A percentile compares a stretch with the other conserved stretches of the same genome.
These are phyloP conservation scores for Gynandropsis gynandra DNA, from an alignment of 345 rosid species.

Conservation along the genomic window DNA sequence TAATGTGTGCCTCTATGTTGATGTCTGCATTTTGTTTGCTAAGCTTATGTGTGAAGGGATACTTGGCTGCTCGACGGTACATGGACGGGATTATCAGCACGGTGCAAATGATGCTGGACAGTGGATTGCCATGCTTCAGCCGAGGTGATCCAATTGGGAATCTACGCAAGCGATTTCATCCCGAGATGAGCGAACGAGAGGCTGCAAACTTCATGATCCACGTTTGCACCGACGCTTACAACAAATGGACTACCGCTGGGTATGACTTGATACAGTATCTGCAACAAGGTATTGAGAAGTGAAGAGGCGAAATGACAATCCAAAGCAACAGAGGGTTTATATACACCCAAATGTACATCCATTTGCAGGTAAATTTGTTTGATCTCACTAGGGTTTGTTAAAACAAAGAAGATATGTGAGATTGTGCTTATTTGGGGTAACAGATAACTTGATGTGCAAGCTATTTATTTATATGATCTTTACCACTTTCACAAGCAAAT, in stretches of 20 bases:
- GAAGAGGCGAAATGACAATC: background rate
- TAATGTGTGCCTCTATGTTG: background rate
- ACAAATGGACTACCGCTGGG: conserved; percentile 92
- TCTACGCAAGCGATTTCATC: conserved; percentile 93
- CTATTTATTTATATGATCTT: background rate
- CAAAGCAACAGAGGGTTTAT: conserved; percentile 3
- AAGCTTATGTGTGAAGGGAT: conserved; percentile 90
- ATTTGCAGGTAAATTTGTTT: background rate
- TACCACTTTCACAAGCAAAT: no score
- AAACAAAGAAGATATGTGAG: background rate
- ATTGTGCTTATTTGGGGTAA: background rate
- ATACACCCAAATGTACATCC: no score
- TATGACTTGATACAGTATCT: conserved; percentile 92
- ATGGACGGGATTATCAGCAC: conserved; percentile 91
- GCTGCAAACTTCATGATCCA: conserved; percentile 89
- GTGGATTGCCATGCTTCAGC: conserved; percentile 96
- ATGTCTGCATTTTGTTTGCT: background rate
- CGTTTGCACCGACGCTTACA: conserved; percentile 87
- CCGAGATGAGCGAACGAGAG: conserved; percentile 94
- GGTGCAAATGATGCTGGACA: conserved; percentile 84
- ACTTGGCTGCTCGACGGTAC: conserved; percentile 73
- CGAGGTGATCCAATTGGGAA: conserved; percentile 94
- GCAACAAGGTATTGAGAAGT: conserved; percentile 97
- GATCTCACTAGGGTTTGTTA: conserved; percentile 9
- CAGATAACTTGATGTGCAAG: background rate